Conservation (phyloP, 768 basidiomycete species). For the Mycena galericulata region DNA sequence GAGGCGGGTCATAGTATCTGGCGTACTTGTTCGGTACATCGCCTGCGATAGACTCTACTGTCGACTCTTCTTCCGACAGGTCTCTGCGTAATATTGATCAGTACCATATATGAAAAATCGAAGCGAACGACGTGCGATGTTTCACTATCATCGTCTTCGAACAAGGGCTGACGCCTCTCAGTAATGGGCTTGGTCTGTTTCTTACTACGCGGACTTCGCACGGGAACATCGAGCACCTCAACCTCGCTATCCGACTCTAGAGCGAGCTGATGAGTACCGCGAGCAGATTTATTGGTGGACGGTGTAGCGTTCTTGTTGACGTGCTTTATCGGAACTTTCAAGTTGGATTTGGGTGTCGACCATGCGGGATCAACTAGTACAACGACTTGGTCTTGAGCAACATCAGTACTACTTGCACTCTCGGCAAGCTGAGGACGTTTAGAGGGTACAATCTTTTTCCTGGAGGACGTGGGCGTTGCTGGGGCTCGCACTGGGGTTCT, state of each 20-base stretch:
- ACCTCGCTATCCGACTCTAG: constrained; percentile 40
- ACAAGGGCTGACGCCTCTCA: constrained; percentile 36
- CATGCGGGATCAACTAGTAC: not conserved
- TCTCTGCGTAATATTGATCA: not conserved
- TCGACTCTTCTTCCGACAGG: constrained; percentile 8
- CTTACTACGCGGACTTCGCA: not conserved
- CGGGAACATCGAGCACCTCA: constrained; percentile 39
- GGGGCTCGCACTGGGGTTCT: constrained; percentile 1
- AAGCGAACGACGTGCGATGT: constrained; percentile 14
- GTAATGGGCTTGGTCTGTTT: constrained; percentile 16
- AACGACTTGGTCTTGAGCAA: not conserved
- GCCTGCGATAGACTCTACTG: not conserved
- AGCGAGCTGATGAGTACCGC: constrained; percentile 35
- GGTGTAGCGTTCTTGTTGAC: not conserved
- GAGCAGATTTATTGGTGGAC: not conserved
- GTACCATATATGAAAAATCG: too few relatives aligned
- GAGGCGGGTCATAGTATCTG: constrained; percentile 14
- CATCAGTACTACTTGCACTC: constrained; percentile 6
- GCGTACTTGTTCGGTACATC: constrained; percentile 1
- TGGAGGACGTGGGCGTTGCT: constrained; percentile 5
- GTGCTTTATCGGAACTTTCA: not conserved
- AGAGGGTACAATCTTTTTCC: not conserved
- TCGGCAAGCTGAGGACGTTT: not conserved
- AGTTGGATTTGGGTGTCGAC: constrained; percentile 13
- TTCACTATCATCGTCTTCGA: constrained; percentile 45